These are phyloP conservation scores for Agastache rugosa DNA, from an alignment of 257 asterid genomes.

Conservation along the genomic window DNA sequence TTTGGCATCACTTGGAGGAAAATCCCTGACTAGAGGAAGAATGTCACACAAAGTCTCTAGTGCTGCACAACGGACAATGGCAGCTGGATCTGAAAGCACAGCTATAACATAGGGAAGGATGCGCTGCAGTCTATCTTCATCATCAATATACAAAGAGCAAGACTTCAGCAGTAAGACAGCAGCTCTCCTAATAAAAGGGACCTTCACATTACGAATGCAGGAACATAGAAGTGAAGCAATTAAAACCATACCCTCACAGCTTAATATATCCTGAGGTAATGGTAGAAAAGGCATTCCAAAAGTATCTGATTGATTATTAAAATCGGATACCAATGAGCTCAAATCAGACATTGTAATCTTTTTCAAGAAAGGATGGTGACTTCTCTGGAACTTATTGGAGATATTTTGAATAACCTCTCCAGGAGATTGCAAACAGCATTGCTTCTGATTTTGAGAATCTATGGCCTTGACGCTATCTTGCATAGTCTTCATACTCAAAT, in stretches of 20 bases:
- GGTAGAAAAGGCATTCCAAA: constrained; percentile 94
- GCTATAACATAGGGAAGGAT: constrained; percentile 98
- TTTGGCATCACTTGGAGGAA: constrained; percentile 99
- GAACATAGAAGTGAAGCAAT: constrained; percentile 97
- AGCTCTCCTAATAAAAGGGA: constrained; percentile 92
- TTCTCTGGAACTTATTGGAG: constrained; percentile 74
- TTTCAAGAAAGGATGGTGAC: constrained; percentile 84
- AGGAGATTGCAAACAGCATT: constrained; percentile 63
- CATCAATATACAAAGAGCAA: constrained; percentile 90
- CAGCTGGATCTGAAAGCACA: constrained; percentile 94
- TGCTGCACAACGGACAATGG: constrained; percentile 98
- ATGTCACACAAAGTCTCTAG: constrained; percentile 93
- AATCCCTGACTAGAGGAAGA: constrained; percentile 94
- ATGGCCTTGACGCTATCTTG: constrained; percentile 52
- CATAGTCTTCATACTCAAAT: constrained; percentile 48
- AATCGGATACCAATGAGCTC: constrained; percentile 67
- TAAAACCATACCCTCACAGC: constrained; percentile 99
- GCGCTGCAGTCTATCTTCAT: constrained; percentile 94
- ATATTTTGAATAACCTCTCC: constrained; percentile 78
- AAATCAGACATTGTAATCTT: constrained; percentile 74
- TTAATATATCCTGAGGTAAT: constrained; percentile 79
- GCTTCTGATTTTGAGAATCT: constrained; percentile 54
- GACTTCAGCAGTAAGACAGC: constrained; percentile 92
- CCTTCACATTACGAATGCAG: constrained; percentile 91
- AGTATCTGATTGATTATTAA: constrained; percentile 89